Evolutionary conservation across 2,329 filamentous ascomycete species (phyloP), one percentile per base, ranked within the genome.

Genomic region (Talaromyces verruculosus): DNA sequence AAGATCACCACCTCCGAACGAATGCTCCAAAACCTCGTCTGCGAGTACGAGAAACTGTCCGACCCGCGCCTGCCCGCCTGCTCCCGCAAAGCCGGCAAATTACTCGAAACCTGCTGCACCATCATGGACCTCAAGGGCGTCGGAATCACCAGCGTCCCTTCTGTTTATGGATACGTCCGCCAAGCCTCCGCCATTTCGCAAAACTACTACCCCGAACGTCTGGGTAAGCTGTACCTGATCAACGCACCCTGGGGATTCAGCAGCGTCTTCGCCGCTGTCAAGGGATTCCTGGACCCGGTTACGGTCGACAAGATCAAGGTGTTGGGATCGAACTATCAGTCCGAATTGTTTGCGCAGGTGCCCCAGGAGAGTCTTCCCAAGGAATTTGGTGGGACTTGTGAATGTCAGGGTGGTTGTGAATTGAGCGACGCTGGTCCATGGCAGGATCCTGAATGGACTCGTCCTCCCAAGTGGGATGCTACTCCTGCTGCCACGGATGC

Each of bases 61-160:
- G 94, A 98, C 80, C 93, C 93, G 15, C 91, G 95, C 71, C 87
- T 99, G 65, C 95, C 95, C 62, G 94, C 95, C 71, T 97, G 93
- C 86, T 97, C 93, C 65, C 93, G 94, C 80, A 96, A 97, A 82
- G 84, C 89, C 28, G 92, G 91, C 73, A 87, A 90, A 75, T 88
- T 99, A 66, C 89, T 97, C 74, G 95, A 99, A 84, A 99, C 95
- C 28, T 97, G 92, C 84, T 98, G 95, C 88, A 94, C 91, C 70
- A 93, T 99, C 82, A 95, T 98, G 90, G 95, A 99, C 81, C 86
- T 97, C 79, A 97, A 97, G 84, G 93, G 93, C 68, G 93, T 99
- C 28, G 92, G 92, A 67, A 82, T 98, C 72, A 85, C 84, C 77
- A 95, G 91, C 81, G 89, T 92, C 51, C 86, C 88, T 68, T 90